A percentile compares a stretch with the other conserved stretches of the same genome.
Evolutionary conservation across 1,284 basidiomycete species (phyloP).

Genomic region (Taiwanofungus camphoratus): DNA sequence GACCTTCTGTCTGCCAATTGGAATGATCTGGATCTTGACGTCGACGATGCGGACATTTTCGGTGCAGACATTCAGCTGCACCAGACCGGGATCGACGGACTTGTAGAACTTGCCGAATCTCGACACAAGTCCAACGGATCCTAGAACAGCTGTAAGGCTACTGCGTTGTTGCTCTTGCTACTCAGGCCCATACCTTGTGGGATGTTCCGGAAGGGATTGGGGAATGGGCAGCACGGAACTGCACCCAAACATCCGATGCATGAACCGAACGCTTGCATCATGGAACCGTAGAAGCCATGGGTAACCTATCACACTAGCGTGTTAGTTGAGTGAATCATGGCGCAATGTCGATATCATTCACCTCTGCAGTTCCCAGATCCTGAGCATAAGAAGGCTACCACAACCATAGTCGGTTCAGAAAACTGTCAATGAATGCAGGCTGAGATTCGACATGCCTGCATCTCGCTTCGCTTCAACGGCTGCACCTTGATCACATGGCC

Average conservation of each 20-base stretch:
- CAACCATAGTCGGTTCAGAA: constrained; percentile 7
- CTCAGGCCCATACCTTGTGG: constrained; percentile 59
- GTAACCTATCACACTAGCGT: constrained; percentile 39
- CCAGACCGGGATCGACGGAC: constrained; percentile 89
- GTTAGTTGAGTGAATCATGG: neutral
- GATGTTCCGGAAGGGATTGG: constrained; percentile 76
- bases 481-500: constrained; percentile 59
- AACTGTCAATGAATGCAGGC: constrained; percentile 17
- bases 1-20: constrained; percentile 83
- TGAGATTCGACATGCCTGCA: constrained; percentile 56
- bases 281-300: constrained; percentile 84
- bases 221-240: constrained; percentile 80
- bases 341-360: constrained; percentile 22
- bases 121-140: constrained; percentile 85
- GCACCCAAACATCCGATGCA: constrained; percentile 67
- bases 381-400: constrained; percentile 81
- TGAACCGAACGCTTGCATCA: constrained; percentile 64
- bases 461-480: constrained; percentile 76
- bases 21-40: constrained; percentile 90
- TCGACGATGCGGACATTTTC: constrained; percentile 82
- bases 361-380: constrained; percentile 70
- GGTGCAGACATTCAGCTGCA: constrained; percentile 90
- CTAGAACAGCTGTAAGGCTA: too few relatives aligned
- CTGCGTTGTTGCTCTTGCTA: too few relatives aligned
- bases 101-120: constrained; percentile 95